Evolutionary conservation across 306 rosid genomes (phyloP).

Genomic region (Sphenostylis stenocarpa): DNA sequence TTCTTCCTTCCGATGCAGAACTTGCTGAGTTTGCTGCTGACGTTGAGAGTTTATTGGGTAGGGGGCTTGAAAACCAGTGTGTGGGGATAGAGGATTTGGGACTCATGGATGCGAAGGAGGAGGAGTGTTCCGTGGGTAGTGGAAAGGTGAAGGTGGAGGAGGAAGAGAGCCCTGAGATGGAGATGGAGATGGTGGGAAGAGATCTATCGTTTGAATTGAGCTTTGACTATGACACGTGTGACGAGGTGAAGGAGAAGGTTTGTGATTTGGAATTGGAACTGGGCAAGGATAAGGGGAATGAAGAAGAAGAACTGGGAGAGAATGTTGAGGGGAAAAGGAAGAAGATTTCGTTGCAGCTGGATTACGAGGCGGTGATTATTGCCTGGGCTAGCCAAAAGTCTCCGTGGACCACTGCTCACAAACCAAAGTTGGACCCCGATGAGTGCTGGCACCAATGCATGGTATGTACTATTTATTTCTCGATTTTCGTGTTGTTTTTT

Average conservation of each 20-base stretch:
- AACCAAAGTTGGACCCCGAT: constrained; percentile 59
- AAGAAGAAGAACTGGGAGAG: constrained; percentile 14
- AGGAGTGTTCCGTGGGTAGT: constrained; percentile 29
- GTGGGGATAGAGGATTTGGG: constrained; percentile 85
- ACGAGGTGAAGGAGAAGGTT: constrained; percentile 42
- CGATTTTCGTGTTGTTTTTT: not conserved
- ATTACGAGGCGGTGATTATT: constrained; percentile 72
- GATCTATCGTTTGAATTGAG: constrained; percentile 63
- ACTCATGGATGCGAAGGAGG: constrained; percentile 47
- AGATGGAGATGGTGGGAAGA: constrained; percentile 44
- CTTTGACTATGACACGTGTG: constrained; percentile 51
- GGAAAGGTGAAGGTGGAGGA: constrained; percentile 56
- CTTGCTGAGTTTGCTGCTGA: constrained; percentile 87
- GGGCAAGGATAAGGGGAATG: not conserved
- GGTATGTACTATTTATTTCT: constrained; percentile 46
- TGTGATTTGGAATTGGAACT: not conserved
- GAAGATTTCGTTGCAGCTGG: constrained; percentile 59
- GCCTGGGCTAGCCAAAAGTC: constrained; percentile 77
- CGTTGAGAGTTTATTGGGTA: constrained; percentile 83
- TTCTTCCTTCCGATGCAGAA: constrained; percentile 67
- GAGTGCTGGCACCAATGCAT: constrained; percentile 53
- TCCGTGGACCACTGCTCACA: constrained; percentile 72
- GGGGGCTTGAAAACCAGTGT: constrained; percentile 66
- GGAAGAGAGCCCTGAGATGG: constrained; percentile 31
- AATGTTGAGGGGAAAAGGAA: constrained; percentile 40